Base-by-base conservation (phyloP, 1,139 yeast genomes). In the Candida sojae region DNA sequence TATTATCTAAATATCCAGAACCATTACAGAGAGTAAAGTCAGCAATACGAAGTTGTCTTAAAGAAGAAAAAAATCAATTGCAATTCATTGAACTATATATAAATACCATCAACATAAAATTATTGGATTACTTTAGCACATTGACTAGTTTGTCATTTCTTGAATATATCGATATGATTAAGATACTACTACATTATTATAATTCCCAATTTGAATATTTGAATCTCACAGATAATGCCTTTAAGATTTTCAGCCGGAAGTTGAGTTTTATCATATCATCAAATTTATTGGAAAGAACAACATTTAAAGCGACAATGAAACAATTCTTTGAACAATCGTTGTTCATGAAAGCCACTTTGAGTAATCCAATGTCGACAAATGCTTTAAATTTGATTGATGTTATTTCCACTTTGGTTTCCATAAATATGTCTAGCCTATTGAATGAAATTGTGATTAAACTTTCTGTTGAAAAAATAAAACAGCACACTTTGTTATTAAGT, bases 371-470 rank as follows among this genome's bases (percentile, higher is more conserved):
- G 26, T 39, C 49, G 1, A 25, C 45, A 7, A 38, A 44, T 9
- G 45, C 48, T 1, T 44, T 50, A 12, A 42, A 48, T 26, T 42
- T 55, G 11, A 50, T 50, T 43, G 58, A 55, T 30, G 48, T 53
- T 2, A 54, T 62, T 3, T 42, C 54, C 12, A 53, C 56, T 1
- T 53, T 71, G 37, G 57, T 62, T 11, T 52, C 65, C 5, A 57
- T 70, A n/a, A 66, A 68, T 17, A 55, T 77, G 46, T 58, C 54
- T 1, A 68, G 70, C 37, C 70, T 70, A 31, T 53, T 76, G 31
- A 68, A 73, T 49, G 63, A 66, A 43, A 58, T 76, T 5, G 61
- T 83, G 3, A 67, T 82, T 8, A 66, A 71, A 39, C 56, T 77
- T 4, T 66, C 82, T 1, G 70, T 77, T 10, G 57, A 58, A 3